Conservation (phyloP, 495 filamentous ascomycete genomes). For the Choiromyces venosus region DNA sequence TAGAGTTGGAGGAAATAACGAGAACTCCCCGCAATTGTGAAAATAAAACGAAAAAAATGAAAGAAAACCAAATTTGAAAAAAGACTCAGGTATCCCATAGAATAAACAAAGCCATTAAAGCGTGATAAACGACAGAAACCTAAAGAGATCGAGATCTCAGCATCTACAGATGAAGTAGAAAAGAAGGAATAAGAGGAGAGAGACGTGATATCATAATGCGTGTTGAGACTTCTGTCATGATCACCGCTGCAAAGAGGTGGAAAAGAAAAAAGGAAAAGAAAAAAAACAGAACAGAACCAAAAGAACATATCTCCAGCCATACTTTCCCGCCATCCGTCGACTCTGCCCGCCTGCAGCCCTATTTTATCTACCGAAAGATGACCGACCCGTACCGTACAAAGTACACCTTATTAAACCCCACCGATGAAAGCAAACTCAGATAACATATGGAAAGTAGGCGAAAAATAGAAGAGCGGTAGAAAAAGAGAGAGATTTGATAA, state of each 20-base stretch:
- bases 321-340: neutral
- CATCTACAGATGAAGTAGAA: conserved; percentile 1
- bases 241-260: neutral
- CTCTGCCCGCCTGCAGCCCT: neutral
- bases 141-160: neutral
- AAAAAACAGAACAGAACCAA: neutral
- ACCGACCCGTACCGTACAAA: neutral
- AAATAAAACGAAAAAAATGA: neutral
- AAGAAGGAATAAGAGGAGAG: neutral
- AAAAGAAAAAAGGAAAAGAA: neutral
- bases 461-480: neutral
- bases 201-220: neutral
- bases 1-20: neutral
- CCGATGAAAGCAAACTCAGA: neutral
- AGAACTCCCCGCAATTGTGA: neutral
- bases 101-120: conserved; percentile 3
- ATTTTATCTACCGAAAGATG: neutral
- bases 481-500: neutral
- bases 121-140: neutral
- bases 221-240: neutral
- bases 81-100: conserved; percentile 1
- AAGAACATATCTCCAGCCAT: neutral
- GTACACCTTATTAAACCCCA: conserved; percentile 1
- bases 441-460: neutral
- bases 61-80: neutral